Percentiles rank a stretch among this genome's conserved stretches.
These are phyloP conservation scores for Pseudocercospora musae DNA, from an alignment of 2,329 filamentous ascomycete genomes.

Conservation along the genomic window DNA sequence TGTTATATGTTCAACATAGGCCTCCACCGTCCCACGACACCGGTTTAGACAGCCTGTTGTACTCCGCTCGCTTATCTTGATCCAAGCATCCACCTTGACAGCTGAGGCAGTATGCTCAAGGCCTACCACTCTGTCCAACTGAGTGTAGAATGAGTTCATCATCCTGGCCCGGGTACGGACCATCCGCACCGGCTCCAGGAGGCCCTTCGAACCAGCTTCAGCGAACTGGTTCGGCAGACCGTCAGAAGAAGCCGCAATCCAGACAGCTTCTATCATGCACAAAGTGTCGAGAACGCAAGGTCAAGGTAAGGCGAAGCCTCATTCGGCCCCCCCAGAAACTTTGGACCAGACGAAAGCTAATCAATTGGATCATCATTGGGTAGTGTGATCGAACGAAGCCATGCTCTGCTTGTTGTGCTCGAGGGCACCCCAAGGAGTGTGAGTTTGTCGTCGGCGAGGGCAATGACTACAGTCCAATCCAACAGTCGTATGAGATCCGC, in stretches of 20 bases:
- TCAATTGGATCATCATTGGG: conserved; percentile 9
- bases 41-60: conserved; percentile 32
- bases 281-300: conserved; percentile 49
- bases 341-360: conserved; percentile 2
- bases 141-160: conserved; percentile 27
- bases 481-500: conserved; percentile 48
- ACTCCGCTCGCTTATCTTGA: conserved; percentile 31
- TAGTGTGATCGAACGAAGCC: conserved; percentile 51
- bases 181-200: conserved; percentile 23
- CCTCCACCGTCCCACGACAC: conserved; percentile 23
- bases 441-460: conserved; percentile 46
- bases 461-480: conserved; percentile 46
- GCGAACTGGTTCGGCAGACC: conserved; percentile 28
- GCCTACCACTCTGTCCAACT: conserved; percentile 9
- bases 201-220: conserved; percentile 21
- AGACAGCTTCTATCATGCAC: conserved; percentile 49
- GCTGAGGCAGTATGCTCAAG: conserved; percentile 15
- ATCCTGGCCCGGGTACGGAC: conserved; percentile 30
- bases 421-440: conserved; percentile 47
- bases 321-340: background rate
- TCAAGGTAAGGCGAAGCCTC: conserved; percentile 39
- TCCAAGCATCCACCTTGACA: conserved; percentile 22
- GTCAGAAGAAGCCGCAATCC: conserved; percentile 40
- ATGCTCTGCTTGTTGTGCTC: conserved; percentile 49
- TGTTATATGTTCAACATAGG: conserved; percentile 24